phyloP scores from a whole-genome alignment of 306 rosid species.

The Dalbergia cultrata region DNA sequence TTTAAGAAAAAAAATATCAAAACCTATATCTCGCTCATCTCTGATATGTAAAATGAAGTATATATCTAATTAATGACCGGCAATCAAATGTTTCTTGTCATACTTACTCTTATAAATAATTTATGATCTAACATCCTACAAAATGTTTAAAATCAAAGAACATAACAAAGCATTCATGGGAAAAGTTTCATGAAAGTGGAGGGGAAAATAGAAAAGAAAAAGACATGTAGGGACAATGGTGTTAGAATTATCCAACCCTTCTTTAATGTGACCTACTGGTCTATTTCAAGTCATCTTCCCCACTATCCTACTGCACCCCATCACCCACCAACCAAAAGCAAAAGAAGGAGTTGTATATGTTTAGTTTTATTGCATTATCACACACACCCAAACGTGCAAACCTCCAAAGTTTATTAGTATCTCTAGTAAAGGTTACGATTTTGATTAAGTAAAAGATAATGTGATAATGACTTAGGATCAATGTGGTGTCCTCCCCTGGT shows the following conservation, averaged over 20 bases:
- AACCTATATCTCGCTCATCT: too few relatives aligned
- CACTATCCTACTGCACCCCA: constrained; percentile 34
- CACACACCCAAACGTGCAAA: constrained; percentile 41
- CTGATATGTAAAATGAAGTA: too few relatives aligned
- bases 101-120: too few relatives aligned
- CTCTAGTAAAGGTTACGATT: not conserved
- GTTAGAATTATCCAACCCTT: constrained; percentile 13
- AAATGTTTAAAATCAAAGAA: not conserved
- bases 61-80: too few relatives aligned
- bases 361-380: not conserved
- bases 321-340: constrained; percentile 40
- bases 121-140: too few relatives aligned
- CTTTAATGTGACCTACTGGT: constrained; percentile 22
- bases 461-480: constrained; percentile 12
- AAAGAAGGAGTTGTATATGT: not conserved
- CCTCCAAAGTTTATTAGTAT: not conserved
- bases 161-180: not conserved
- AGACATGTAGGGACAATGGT: constrained; percentile 26
- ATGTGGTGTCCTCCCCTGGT: constrained; percentile 32
- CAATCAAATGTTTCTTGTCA: too few relatives aligned
- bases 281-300: constrained; percentile 34
- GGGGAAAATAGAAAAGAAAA: not conserved
- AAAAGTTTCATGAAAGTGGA: not conserved
- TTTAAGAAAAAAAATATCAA: too few relatives aligned
- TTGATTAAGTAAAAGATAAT: constrained; percentile 8